phyloP scores from a whole-genome alignment of 192 early-diverging fungal genomes.

The Backusella westeae region DNA sequence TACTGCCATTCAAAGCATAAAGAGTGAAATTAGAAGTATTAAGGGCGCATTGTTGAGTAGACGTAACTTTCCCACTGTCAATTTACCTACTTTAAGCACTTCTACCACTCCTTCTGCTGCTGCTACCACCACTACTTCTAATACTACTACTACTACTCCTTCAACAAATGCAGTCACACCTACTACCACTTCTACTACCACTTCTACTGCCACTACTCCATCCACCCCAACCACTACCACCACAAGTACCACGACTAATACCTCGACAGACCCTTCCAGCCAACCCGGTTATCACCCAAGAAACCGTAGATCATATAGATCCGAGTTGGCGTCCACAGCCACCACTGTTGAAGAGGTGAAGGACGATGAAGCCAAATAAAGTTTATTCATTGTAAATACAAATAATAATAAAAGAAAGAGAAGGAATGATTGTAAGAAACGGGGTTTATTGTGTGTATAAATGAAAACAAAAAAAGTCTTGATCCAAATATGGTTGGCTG shows the following conservation, averaged over 20 bases:
- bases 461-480: too few species aligned
- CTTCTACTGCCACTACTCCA: not conserved
- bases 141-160: not conserved
- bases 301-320: conserved; percentile 10
- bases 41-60: conserved; percentile 50
- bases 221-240: not conserved
- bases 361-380: not conserved
- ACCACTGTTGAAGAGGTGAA: not conserved
- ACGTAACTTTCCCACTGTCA: conserved; percentile 44
- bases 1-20: conserved; percentile 35
- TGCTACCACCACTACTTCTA: not conserved
- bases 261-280: not conserved
- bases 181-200: not conserved
- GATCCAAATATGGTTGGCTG: too few species aligned
- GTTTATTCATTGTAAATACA: not conserved
- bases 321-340: not conserved
- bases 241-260: not conserved
- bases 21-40: conserved; percentile 48
- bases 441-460: too few species aligned
- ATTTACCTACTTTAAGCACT: not conserved
- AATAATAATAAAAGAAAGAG: not conserved
- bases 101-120: too few species aligned
- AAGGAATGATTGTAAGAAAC: not conserved
- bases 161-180: not conserved
- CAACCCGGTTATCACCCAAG: not conserved